Evolutionary conservation across 176 grass and related monocot species (phyloP).

Genomic region (Oryza nivara): DNA sequence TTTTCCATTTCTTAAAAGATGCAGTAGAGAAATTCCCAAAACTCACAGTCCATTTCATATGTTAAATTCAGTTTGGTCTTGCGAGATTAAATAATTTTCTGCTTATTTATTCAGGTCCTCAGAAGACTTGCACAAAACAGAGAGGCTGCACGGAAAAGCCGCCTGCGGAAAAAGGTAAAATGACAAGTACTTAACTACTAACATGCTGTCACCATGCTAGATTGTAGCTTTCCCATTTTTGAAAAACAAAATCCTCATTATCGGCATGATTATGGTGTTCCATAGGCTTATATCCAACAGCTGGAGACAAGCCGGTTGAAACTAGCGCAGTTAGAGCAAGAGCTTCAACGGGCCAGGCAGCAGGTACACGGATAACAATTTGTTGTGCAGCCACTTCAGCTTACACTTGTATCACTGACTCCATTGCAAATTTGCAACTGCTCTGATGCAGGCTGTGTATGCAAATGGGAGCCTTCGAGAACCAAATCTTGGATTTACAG

Average conservation of each 20-base stretch:
- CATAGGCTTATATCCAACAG: constrained; percentile 93
- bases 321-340: constrained; percentile 79
- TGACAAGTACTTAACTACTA: neutral
- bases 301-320: constrained; percentile 91
- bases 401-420: constrained; percentile 10
- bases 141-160: constrained; percentile 85
- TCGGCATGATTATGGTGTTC: constrained; percentile 14
- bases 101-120: constrained; percentile 48
- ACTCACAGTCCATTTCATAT: neutral
- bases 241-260: neutral
- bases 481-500: constrained; percentile 51
- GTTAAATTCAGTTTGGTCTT: neutral
- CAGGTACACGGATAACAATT: constrained; percentile 52
- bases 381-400: neutral
- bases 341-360: constrained; percentile 65
- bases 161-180: constrained; percentile 82
- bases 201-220: neutral
- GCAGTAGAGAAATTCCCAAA: neutral
- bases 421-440: neutral
- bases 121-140: constrained; percentile 93
- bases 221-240: neutral
- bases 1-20: neutral
- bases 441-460: constrained; percentile 49
- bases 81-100: neutral
- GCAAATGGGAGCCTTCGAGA: constrained; percentile 58